Conservation (phyloP, 1,284 basidiomycete genomes). For the Trametes sp. region DNA sequence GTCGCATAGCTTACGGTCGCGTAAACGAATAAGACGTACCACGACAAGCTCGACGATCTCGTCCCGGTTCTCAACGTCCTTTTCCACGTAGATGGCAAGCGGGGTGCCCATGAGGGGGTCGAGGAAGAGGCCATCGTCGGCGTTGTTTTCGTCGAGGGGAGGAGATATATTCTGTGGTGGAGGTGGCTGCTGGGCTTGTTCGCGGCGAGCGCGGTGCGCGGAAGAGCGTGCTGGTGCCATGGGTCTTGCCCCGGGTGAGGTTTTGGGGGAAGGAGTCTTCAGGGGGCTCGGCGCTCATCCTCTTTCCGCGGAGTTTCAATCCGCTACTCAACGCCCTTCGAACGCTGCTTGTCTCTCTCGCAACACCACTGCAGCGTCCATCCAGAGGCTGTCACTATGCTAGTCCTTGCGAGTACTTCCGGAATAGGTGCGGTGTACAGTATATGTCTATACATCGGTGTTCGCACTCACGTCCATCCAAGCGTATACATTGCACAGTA, state of each 20-base stretch:
- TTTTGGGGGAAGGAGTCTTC: conserved; percentile 50
- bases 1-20: neutral
- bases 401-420: too few species aligned
- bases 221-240: conserved; percentile 74
- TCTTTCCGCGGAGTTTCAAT: conserved; percentile 38
- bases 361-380: too few species aligned
- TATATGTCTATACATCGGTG: too few species aligned
- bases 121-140: conserved; percentile 61
- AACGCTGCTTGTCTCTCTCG: neutral
- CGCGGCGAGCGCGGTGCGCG: conserved; percentile 54
- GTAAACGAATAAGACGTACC: conserved; percentile 51
- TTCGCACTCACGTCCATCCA: too few species aligned
- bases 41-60: conserved; percentile 65
- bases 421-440: too few species aligned
- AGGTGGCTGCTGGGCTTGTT: conserved; percentile 40
- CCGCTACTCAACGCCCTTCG: conserved; percentile 21
- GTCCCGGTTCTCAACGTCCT: conserved; percentile 76
- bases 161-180: conserved; percentile 31
- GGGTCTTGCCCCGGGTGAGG: conserved; percentile 63
- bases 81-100: conserved; percentile 77
- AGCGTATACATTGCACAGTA: too few species aligned
- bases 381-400: too few species aligned
- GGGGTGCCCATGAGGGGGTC: conserved; percentile 82
- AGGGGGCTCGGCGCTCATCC: conserved; percentile 32
- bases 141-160: conserved; percentile 38